Conservation (phyloP, 1,139 yeast genomes). For the Zhuliangozyma blackwelliae region DNA sequence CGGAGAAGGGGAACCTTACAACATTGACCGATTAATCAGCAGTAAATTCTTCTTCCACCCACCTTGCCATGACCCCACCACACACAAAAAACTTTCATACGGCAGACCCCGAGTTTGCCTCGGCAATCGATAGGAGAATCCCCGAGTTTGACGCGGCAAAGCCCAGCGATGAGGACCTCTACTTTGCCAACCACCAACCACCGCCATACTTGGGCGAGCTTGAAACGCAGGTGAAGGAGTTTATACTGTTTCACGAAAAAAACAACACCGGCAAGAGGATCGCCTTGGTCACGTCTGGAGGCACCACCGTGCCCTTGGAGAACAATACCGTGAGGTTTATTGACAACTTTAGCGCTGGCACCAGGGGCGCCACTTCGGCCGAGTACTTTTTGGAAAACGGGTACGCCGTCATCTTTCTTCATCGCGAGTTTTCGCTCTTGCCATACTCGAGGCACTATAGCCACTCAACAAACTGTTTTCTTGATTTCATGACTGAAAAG, state of each 20-base stretch:
- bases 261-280: slow-evolving; percentile 43
- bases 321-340: slow-evolving; percentile 94
- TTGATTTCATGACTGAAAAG: slow-evolving; percentile 70
- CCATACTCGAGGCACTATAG: slow-evolving; percentile 90
- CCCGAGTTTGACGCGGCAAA: slow-evolving; percentile 81
- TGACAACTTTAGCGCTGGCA: slow-evolving; percentile 96
- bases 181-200: slow-evolving; percentile 65
- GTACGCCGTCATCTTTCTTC: slow-evolving; percentile 88
- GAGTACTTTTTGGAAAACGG: slow-evolving; percentile 83
- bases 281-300: slow-evolving; percentile 92
- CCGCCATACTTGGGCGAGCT: slow-evolving; percentile 72
- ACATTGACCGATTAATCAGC: too few species aligned
- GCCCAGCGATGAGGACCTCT: slow-evolving; percentile 65
- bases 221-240: slow-evolving; percentile 50
- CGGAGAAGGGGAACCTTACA: too few species aligned
- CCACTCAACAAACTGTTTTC: slow-evolving; percentile 77
- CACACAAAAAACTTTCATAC: slow-evolving; percentile 42
- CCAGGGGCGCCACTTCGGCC: slow-evolving; percentile 95
- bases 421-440: slow-evolving; percentile 83
- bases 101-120: slow-evolving; percentile 62
- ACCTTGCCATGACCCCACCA: slow-evolving; percentile 10
- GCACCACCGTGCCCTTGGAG: slow-evolving; percentile 96
- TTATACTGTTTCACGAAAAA: slow-evolving; percentile 46
- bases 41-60: background rate
- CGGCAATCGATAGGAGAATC: slow-evolving; percentile 75